Evolutionary conservation across 495 filamentous ascomycete genomes (phyloP), one percentile per base, ranked within the genome.

Genomic region (Penicillium odoratum): DNA sequence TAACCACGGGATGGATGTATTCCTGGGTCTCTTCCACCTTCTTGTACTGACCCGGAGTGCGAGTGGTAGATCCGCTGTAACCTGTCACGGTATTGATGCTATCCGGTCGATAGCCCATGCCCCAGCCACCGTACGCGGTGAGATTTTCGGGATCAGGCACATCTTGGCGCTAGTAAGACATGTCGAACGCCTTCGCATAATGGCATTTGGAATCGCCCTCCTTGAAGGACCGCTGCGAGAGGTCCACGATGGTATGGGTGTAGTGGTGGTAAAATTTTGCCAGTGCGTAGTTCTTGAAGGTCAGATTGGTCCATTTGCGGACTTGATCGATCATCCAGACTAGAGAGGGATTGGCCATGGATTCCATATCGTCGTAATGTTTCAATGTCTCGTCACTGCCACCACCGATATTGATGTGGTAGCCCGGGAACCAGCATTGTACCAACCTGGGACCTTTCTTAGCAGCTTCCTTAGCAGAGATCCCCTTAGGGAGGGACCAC

Each of bases 401-500:
- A 15, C 80, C 80, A 29, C 80, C 81, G 33, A 78, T 59, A 48
- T 79, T 75, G 55, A 70, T 68, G 58, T 83, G 79, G 8, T 71
- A 77, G 8, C 80, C 80, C 5, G 79, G 78, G 28, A 69, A 62
- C 67, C 67, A 69, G 29, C 34, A 38, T 38, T 38, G 34, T 11
- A 10, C 1, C 34, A 38, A 13, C 7, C 13, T 38, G 11, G 34
- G 10, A 38, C 4, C 4, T 11, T n/a, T n/a, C n/a, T n/a, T n/a
- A n/a, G n/a, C n/a, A n/a, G n/a, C n/a, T n/a, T n/a, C n/a, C n/a
- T n/a, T n/a, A n/a, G n/a, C n/a, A n/a, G n/a, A n/a, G n/a, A 38
- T 10, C 4, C 34, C 34, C 34, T 50, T 66, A 38, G 71, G 70
- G 48, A 75, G 62, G 67, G 76, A 69, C 82, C 82, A 87, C 6